Evolutionary conservation across 495 filamentous ascomycete species (phyloP).

Genomic region (Tetracladium marchalianum): DNA sequence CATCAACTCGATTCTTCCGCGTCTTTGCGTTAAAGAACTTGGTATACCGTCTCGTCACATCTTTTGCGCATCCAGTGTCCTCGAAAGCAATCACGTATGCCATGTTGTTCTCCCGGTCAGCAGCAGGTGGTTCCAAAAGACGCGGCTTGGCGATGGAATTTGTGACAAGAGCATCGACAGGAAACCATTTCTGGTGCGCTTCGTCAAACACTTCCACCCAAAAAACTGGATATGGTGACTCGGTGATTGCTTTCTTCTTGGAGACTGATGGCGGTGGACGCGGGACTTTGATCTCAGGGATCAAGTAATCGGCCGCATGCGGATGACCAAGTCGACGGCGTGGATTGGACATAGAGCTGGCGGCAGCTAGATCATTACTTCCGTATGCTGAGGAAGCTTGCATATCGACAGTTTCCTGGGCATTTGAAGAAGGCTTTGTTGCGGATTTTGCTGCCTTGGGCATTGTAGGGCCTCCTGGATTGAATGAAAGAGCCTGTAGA

Average conservation of each 20-base stretch:
- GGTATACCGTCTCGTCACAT: constrained; percentile 72
- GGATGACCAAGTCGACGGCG: constrained; percentile 19
- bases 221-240: constrained; percentile 71
- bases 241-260: constrained; percentile 32
- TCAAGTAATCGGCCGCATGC: constrained; percentile 18
- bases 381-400: not conserved
- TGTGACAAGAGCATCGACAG: constrained; percentile 79
- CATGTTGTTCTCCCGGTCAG: constrained; percentile 61
- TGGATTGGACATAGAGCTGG: constrained; percentile 1
- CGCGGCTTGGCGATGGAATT: constrained; percentile 58
- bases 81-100: constrained; percentile 83
- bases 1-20: constrained; percentile 63
- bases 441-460: constrained; percentile 25
- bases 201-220: constrained; percentile 90
- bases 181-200: constrained; percentile 80
- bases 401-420: constrained; percentile 8
- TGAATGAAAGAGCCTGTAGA: constrained; percentile 71
- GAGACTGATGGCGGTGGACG: constrained; percentile 19
- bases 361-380: not conserved
- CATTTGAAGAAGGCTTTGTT: constrained; percentile 30
- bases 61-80: constrained; percentile 55
- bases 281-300: constrained; percentile 15
- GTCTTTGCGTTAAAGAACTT: constrained; percentile 87
- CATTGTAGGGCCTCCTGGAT: constrained; percentile 31
- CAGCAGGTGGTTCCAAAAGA: constrained; percentile 69